Evolutionary conservation across 345 rosid genomes (phyloP).

Genomic region (Carallia brachiata): DNA sequence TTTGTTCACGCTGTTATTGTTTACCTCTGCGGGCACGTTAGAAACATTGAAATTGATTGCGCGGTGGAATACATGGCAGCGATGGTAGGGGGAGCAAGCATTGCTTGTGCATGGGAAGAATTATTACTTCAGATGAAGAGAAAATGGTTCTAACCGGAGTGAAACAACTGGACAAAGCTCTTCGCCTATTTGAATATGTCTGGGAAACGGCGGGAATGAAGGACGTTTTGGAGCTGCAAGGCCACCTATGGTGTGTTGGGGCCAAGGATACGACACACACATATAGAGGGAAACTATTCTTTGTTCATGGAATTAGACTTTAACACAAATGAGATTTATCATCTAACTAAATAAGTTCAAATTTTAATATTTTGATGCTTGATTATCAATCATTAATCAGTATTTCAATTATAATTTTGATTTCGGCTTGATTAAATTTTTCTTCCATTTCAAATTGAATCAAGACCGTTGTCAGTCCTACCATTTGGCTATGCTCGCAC

Average conservation of each 20-base stretch:
- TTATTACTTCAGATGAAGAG: slow-evolving; percentile 58
- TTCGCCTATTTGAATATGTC: slow-evolving; percentile 57
- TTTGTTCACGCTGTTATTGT: slow-evolving; percentile 65
- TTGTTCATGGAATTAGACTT: slow-evolving; percentile 53
- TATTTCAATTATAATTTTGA: too few species aligned
- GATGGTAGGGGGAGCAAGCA: slow-evolving; percentile 25
- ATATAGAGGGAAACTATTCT: slow-evolving; percentile 54
- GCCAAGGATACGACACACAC: slow-evolving; percentile 40
- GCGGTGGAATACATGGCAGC: slow-evolving; percentile 51
- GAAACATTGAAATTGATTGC: slow-evolving; percentile 66
- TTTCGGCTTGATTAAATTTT: too few species aligned
- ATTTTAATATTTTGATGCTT: too few species aligned
- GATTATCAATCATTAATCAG: too few species aligned
- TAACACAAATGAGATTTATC: slow-evolving; percentile 16
- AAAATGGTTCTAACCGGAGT: slow-evolving; percentile 56
- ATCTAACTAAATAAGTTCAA: background rate
- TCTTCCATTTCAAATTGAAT: too few species aligned
- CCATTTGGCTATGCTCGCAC: too few species aligned
- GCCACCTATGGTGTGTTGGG: slow-evolving; percentile 72
- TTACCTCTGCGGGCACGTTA: slow-evolving; percentile 64
- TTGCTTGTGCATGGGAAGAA: slow-evolving; percentile 60
- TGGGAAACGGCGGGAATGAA: slow-evolving; percentile 80
- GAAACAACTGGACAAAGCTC: slow-evolving; percentile 68
- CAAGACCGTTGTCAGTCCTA: too few species aligned
- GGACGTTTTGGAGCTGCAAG: slow-evolving; percentile 55